These are phyloP conservation scores for Trichosanthes truncata DNA, from an alignment of 306 rosid genomes.

Conservation along the genomic window DNA sequence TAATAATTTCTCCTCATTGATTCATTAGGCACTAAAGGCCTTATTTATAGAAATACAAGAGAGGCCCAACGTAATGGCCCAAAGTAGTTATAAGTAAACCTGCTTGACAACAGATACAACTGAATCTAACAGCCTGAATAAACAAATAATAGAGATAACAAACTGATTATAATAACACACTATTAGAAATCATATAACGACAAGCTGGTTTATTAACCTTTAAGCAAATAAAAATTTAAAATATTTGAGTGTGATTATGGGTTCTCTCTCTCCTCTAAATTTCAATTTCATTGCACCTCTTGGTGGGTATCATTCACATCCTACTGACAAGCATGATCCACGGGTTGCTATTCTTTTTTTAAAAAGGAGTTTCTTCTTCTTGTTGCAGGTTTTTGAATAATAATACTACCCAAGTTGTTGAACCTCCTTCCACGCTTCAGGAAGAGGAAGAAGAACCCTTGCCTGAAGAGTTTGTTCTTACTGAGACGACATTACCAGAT, in stretches of 20 bases:
- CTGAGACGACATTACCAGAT: conserved; percentile 65
- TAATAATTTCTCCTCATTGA: too few species aligned
- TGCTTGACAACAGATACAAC: too few species aligned
- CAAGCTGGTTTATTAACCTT: background rate
- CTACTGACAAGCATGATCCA: conserved; percentile 3
- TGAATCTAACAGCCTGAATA: too few species aligned
- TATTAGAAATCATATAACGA: background rate
- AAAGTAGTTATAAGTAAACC: too few species aligned
- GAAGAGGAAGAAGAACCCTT: conserved; percentile 70
- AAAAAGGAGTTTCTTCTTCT: conserved; percentile 10
- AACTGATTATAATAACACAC: too few species aligned
- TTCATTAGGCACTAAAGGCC: too few species aligned
- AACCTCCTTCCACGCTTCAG: conserved; percentile 35
- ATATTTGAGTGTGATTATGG: background rate
- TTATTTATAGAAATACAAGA: too few species aligned
- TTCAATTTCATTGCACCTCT: conserved; percentile 1
- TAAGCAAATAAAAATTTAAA: background rate
- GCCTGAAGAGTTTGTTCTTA: conserved; percentile 79
- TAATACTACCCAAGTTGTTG: conserved; percentile 60
- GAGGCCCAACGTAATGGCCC: too few species aligned
- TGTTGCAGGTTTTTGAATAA: conserved; percentile 49
- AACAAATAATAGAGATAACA: too few species aligned
- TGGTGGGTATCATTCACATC: background rate
- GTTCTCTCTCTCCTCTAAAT: background rate
- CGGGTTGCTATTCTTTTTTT: conserved; percentile 10